Evolutionary conservation across 331 rosid species (phyloP), one percentile per base, ranked within the genome.

Genomic region (Stylosanthes scabra): DNA sequence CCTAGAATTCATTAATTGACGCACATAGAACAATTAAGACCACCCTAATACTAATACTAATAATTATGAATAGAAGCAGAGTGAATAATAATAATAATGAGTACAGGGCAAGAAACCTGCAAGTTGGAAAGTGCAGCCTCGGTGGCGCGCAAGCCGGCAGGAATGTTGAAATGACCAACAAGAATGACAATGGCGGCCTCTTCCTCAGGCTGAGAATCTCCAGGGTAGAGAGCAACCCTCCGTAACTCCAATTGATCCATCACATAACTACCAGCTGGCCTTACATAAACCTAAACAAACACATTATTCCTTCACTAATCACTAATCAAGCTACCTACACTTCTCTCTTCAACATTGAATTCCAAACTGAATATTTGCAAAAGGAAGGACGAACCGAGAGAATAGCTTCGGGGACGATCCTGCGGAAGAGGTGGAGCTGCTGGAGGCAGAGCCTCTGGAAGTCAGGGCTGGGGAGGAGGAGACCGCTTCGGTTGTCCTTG

Each of bases 181-280:
- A 94, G 82, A 61, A 91, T 77, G 75, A 91, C 91, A 86, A 91
- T 82, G 71, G 83, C 96, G 1, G 83, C 96, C 1, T 82, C 80
- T n/a, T 49, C 42, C 51, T 74, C 80, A 12, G 71, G 11, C 34
- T 71, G 67, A 2, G 76, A 83, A 77, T 83, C 91, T 47, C 80
- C 83, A 12, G 97, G 95, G 83, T 74, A 77, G 34, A 88, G 57
- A 6, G 84, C 85, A 67, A 91, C 95, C 68, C 99, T 78, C 74
- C 95, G 90, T 46, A 94, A 83, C 89, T 94, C 99, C 64, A 94
- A 86, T 11, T 89, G 91, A 76, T 94, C 97, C 99, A 94, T 94
- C 80, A 94, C 97, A 77, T 91, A 94, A 78, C 97, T 90, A 50
- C 97, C 99, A 15, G 99, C 97, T 25, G 99, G 99, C 82, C 99